These are phyloP conservation scores for Starmerella sirachaensis DNA, from an alignment of 805 yeast species.

Conservation along the genomic window DNA sequence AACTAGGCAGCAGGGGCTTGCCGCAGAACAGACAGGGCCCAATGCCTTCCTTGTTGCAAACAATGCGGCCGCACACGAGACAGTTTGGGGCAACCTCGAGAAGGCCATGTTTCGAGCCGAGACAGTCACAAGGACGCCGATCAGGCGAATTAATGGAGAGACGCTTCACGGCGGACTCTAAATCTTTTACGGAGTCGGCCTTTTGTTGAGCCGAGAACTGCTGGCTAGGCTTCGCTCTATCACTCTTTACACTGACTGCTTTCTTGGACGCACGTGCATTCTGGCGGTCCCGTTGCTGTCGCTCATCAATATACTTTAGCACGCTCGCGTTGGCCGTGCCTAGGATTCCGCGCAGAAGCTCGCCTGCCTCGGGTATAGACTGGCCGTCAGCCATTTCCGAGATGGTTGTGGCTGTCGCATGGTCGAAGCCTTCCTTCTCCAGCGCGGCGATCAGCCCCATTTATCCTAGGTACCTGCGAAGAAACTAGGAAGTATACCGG, in stretches of 20 bases:
- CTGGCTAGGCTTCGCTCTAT: constrained; percentile 2
- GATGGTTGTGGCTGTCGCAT: constrained; percentile 21
- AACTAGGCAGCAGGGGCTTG: constrained; percentile 44
- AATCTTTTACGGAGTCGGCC: constrained; percentile 47
- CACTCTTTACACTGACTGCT: constrained; percentile 1
- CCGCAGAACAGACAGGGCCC: constrained; percentile 86
- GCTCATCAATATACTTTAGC: constrained; percentile 11
- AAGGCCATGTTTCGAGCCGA: constrained; percentile 78
- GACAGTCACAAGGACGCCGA: constrained; percentile 57
- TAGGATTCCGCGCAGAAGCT: constrained; percentile 16
- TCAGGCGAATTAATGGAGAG: constrained; percentile 33
- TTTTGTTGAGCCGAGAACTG: constrained; percentile 28
- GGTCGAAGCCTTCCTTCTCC: constrained; percentile 20
- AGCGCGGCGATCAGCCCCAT: constrained; percentile 12
- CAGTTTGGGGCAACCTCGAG: constrained; percentile 90
- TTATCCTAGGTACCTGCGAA: too few species aligned
- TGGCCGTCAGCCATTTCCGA: constrained; percentile 14
- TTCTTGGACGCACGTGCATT: constrained; percentile 2
- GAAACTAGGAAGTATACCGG: too few species aligned
- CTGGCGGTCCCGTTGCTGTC: constrained; percentile 1
- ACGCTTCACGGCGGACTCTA: constrained; percentile 49
- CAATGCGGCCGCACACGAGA: constrained; percentile 83
- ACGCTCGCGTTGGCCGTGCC: constrained; percentile 12
- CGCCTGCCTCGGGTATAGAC: constrained; percentile 18
- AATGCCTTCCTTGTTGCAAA: constrained; percentile 79